phyloP scores from a whole-genome alignment of 2,329 filamentous ascomycete genomes.

The Apiospora saccharicola region DNA sequence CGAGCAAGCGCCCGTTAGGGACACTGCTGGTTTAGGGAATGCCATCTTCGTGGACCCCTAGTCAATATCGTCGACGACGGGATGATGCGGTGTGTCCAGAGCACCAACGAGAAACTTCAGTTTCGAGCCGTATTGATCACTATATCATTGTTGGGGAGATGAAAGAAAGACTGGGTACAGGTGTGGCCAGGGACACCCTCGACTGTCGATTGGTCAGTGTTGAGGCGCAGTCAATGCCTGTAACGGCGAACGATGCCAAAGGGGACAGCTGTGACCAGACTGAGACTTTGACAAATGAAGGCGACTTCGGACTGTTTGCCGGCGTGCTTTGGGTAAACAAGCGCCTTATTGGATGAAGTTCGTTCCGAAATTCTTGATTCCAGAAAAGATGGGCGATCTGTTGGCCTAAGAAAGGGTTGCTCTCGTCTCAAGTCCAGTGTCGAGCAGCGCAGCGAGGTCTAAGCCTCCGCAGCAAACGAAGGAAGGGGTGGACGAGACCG shows the following conservation, averaged over 20 bases:
- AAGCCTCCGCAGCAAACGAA: slow-evolving; percentile 15
- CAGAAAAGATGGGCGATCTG: not conserved
- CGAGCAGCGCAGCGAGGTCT: not conserved
- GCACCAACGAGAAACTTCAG: not conserved
- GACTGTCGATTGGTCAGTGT: slow-evolving; percentile 15
- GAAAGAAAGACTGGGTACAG: not conserved
- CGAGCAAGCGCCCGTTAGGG: slow-evolving; percentile 81
- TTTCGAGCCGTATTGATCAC: slow-evolving; percentile 9
- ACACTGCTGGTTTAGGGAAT: slow-evolving; percentile 72
- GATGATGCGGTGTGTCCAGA: slow-evolving; percentile 20
- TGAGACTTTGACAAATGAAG: slow-evolving; percentile 20
- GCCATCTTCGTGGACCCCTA: slow-evolving; percentile 61
- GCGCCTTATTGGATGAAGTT: not conserved
- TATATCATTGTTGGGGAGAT: slow-evolving; percentile 21
- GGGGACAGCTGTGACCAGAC: slow-evolving; percentile 1
- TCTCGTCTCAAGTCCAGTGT: slow-evolving; percentile 14
- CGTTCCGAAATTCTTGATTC: slow-evolving; percentile 12
- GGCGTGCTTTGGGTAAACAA: not conserved
- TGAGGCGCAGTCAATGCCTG: slow-evolving; percentile 26
- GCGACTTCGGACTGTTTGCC: slow-evolving; percentile 16
- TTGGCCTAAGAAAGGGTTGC: not conserved
- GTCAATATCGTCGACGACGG: slow-evolving; percentile 24
- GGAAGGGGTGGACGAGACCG: slow-evolving; percentile 8
- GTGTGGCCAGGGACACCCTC: slow-evolving; percentile 4
- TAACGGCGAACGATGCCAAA: slow-evolving; percentile 25